phyloP scores from a whole-genome alignment of 1,284 basidiomycete genomes.

The Trichosporon sp. region DNA sequence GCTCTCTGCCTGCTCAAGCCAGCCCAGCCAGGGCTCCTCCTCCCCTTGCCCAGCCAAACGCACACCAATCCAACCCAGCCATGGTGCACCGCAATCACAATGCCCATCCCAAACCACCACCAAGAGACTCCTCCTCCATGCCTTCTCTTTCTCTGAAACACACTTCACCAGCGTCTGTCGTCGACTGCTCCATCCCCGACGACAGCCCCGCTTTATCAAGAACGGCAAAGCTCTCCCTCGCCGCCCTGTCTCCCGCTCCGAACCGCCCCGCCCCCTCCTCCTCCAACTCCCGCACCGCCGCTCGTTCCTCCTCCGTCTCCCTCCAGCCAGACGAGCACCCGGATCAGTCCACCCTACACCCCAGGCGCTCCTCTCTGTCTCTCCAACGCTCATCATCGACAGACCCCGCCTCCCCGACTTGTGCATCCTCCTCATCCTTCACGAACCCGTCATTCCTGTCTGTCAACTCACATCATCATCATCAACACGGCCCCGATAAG shows the following conservation, averaged over 20 bases:
- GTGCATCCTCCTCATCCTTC: background rate
- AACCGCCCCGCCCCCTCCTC: conserved; percentile 4
- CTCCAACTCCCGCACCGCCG: background rate
- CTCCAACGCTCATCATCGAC: conserved; percentile 1
- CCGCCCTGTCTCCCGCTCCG: background rate
- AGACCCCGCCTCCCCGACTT: conserved; percentile 2
- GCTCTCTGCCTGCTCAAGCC: background rate
- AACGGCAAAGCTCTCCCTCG: background rate
- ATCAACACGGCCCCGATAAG: background rate
- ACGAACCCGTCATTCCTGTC: background rate
- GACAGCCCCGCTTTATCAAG: background rate
- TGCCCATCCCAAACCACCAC: conserved; percentile 4
- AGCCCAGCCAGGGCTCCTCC: background rate
- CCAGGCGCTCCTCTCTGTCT: conserved; percentile 4
- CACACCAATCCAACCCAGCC: background rate
- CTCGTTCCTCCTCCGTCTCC: conserved; percentile 16
- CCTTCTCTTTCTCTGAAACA: conserved; percentile 7
- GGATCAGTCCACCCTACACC: background rate
- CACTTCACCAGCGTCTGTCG: conserved; percentile 3
- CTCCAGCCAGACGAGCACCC: conserved; percentile 11
- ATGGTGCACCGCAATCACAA: conserved; percentile 19
- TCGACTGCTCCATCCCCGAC: background rate
- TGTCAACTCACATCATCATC: conserved; percentile 5
- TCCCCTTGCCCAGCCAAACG: background rate
- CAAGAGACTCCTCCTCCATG: conserved; percentile 65